phyloP scores from a whole-genome alignment of 1,284 basidiomycete genomes.

The Heterobasidion irregulare region DNA sequence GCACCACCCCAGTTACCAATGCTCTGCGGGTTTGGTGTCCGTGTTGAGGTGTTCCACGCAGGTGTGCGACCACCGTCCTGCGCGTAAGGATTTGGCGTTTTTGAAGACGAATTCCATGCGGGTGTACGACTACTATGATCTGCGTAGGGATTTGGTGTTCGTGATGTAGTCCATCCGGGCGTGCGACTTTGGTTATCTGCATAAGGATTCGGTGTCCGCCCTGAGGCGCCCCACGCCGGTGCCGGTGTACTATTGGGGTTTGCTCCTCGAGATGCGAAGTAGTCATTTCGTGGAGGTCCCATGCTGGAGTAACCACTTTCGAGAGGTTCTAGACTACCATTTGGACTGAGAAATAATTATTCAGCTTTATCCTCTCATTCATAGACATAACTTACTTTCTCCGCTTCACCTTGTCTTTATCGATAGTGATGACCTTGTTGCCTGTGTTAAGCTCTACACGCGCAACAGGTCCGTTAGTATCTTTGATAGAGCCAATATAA shows the following conservation, averaged over 20 bases:
- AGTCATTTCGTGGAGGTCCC: background rate
- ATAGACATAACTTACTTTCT: slow-evolving; percentile 55
- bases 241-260: background rate
- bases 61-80: slow-evolving; percentile 55
- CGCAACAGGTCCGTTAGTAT: slow-evolving; percentile 83
- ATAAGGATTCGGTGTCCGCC: slow-evolving; percentile 29
- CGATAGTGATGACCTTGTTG: slow-evolving; percentile 86
- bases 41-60: slow-evolving; percentile 43
- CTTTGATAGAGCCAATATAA: slow-evolving; percentile 89
- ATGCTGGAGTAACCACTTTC: slow-evolving; percentile 12
- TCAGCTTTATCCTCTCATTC: background rate
- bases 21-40: slow-evolving; percentile 63
- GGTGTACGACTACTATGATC: slow-evolving; percentile 31
- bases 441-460: slow-evolving; percentile 90
- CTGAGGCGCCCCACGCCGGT: slow-evolving; percentile 2
- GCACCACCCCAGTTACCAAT: slow-evolving; percentile 20
- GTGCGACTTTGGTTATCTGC: slow-evolving; percentile 20
- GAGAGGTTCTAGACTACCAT: slow-evolving; percentile 46
- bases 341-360: slow-evolving; percentile 29
- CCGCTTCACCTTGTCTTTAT: slow-evolving; percentile 72
- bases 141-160: slow-evolving; percentile 38
- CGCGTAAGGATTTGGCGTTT: slow-evolving; percentile 53
- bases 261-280: background rate
- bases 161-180: slow-evolving; percentile 23
- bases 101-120: slow-evolving; percentile 30